Conservation (phyloP, 192 early-diverging fungal species). For the Entomortierella parvispora region DNA sequence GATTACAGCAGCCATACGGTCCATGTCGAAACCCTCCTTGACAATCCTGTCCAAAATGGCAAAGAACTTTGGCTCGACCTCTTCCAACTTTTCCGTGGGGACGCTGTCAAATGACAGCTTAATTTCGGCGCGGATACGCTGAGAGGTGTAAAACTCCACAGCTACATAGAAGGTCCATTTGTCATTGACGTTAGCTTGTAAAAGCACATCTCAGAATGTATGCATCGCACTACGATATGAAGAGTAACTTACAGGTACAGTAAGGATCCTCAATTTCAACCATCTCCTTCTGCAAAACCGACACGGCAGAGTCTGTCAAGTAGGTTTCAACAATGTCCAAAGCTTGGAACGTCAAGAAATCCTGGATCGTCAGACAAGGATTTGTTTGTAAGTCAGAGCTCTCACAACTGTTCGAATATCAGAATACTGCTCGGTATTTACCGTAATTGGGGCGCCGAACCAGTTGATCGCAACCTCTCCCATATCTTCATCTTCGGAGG, state of each 20-base stretch:
- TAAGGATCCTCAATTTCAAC: conserved; percentile 70
- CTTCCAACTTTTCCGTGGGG: conserved; percentile 63
- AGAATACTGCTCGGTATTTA: conserved; percentile 42
- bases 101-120: conserved; percentile 60
- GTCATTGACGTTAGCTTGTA: background rate
- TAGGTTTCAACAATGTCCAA: conserved; percentile 53
- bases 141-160: conserved; percentile 54
- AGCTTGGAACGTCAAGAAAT: conserved; percentile 33
- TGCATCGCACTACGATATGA: too few relatives aligned
- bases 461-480: conserved; percentile 63
- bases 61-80: conserved; percentile 57
- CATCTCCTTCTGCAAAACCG: conserved; percentile 67
- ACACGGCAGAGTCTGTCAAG: conserved; percentile 67
- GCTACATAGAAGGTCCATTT: conserved; percentile 16
- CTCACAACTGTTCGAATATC: too few relatives aligned
- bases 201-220: too few relatives aligned
- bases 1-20: conserved; percentile 62
- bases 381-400: too few relatives aligned
- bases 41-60: conserved; percentile 54
- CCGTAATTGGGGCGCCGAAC: conserved; percentile 63
- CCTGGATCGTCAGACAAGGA: conserved; percentile 26
- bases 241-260: conserved; percentile 64
- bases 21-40: conserved; percentile 67
- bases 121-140: conserved; percentile 59
- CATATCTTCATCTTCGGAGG: conserved; percentile 71